Percentiles rank a stretch among this genome's conserved stretches.
phyloP scores from a whole-genome alignment of 495 filamentous ascomycete genomes.

The Cudoniella acicularis region DNA sequence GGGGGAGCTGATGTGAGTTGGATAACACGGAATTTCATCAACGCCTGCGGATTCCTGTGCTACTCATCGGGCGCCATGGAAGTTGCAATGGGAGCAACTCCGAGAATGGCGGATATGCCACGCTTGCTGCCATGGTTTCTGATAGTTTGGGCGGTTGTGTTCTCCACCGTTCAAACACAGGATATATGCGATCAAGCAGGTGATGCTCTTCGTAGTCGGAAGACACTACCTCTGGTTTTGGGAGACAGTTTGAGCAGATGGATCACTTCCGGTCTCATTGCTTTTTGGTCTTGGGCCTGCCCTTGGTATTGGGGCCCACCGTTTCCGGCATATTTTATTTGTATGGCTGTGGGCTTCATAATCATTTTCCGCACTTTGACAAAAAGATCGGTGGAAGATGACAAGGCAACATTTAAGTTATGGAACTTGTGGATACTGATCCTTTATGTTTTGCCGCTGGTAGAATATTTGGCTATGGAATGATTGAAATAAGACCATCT shows the following conservation, averaged over 20 bases:
- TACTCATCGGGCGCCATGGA: constrained; percentile 31
- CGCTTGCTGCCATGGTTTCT: not conserved
- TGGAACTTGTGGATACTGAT: not conserved
- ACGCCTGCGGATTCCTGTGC: constrained; percentile 34
- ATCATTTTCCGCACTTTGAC: not conserved
- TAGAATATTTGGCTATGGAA: too few relatives aligned
- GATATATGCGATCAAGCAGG: constrained; percentile 47
- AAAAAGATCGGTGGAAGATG: not conserved
- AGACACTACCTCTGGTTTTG: constrained; percentile 38
- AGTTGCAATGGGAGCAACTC: not conserved
- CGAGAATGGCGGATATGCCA: too few relatives aligned
- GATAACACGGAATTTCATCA: constrained; percentile 41
- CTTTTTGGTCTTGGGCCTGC: constrained; percentile 39
- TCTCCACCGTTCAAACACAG: constrained; percentile 46
- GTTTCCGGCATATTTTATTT: too few relatives aligned
- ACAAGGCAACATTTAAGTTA: not conserved
- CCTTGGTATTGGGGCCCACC: constrained; percentile 36
- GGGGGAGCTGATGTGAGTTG: constrained; percentile 37
- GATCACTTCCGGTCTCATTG: constrained; percentile 33
- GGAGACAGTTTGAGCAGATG: constrained; percentile 39
- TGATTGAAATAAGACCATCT: too few relatives aligned
- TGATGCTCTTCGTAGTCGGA: constrained; percentile 36
- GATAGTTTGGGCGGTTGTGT: constrained; percentile 26
- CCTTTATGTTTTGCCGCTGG: not conserved
- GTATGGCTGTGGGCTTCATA: not conserved